Percentiles rank a stretch among this genome's conserved stretches.
Evolutionary conservation across 2,329 filamentous ascomycete genomes (phyloP).

Genomic region (Emydomyces testavorans): DNA sequence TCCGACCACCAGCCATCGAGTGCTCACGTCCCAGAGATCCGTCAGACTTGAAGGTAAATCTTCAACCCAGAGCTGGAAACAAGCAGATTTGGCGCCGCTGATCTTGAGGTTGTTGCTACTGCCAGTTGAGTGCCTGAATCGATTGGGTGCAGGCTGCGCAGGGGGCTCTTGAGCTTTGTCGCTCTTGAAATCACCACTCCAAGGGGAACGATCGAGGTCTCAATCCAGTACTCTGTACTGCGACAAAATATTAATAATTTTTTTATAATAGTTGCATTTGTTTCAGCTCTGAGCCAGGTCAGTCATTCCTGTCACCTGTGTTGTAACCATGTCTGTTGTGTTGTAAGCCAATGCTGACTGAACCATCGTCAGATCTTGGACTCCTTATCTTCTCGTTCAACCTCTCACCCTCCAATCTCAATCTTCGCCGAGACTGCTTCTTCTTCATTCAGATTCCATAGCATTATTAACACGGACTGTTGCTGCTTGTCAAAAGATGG

Average conservation of each 20-base stretch:
- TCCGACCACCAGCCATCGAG: background rate
- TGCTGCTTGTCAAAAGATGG: constrained; percentile 40
- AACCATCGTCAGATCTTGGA: background rate
- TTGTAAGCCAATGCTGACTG: constrained; percentile 4
- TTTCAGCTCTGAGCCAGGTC: background rate
- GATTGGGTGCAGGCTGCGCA: background rate
- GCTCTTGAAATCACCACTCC: background rate
- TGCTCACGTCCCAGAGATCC: background rate
- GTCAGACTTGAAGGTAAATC: background rate
- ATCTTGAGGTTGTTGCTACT: background rate
- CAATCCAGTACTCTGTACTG: background rate
- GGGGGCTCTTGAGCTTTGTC: background rate
- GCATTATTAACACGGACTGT: constrained; percentile 12
- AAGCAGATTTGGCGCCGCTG: background rate
- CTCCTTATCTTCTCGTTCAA: background rate
- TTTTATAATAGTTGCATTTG: background rate
- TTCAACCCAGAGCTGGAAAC: background rate
- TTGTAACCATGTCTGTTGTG: background rate
- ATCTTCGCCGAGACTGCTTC: background rate
- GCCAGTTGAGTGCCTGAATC: background rate
- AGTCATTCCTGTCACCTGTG: background rate
- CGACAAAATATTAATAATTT: background rate
- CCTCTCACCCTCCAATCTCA: background rate
- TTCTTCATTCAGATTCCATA: background rate
- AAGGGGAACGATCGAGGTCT: background rate